Percentiles rank a stretch among this genome's conserved stretches.
Conservation (phyloP, 148 eudicot genomes). For the Camellia sinensis region DNA sequence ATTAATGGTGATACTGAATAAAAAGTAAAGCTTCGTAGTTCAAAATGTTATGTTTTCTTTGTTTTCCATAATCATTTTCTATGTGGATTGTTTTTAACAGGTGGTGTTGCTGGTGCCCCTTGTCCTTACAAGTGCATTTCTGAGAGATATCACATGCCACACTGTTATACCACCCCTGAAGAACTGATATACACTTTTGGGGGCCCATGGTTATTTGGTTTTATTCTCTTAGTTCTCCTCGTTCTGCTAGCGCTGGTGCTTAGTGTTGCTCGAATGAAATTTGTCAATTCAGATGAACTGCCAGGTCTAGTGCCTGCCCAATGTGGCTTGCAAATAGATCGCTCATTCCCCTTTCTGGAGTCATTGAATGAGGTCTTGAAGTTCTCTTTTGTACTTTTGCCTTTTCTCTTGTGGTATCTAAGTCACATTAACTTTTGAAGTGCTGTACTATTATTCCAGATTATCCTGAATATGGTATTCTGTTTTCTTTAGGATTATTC, state of each 20-base stretch:
- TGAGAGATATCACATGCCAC: constrained; percentile 91
- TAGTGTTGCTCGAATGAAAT: constrained; percentile 92
- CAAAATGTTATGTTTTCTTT: not conserved
- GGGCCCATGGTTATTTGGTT: constrained; percentile 94
- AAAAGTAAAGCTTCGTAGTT: not conserved
- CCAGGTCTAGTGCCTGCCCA: constrained; percentile 64
- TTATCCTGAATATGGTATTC: constrained; percentile 15
- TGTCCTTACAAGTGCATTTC: constrained; percentile 97
- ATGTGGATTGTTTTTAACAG: constrained; percentile 34
- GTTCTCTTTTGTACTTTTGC: not conserved
- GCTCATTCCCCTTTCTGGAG: constrained; percentile 91
- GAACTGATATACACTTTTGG: constrained; percentile 88
- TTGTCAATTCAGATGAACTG: constrained; percentile 70
- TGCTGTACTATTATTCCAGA: not conserved
- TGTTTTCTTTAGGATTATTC: constrained; percentile 46
- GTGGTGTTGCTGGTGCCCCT: constrained; percentile 79
- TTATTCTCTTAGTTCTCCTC: constrained; percentile 64
- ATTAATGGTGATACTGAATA: not conserved
- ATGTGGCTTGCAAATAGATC: constrained; percentile 74
- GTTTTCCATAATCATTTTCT: too few species aligned
- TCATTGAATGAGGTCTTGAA: constrained; percentile 84
- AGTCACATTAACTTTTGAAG: constrained; percentile 6
- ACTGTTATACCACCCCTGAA: constrained; percentile 91
- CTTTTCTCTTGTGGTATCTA: not conserved
- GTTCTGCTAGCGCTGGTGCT: constrained; percentile 77